These are phyloP conservation scores for Mallotus japonicus DNA, from an alignment of 441 rosid species.

Conservation along the genomic window DNA sequence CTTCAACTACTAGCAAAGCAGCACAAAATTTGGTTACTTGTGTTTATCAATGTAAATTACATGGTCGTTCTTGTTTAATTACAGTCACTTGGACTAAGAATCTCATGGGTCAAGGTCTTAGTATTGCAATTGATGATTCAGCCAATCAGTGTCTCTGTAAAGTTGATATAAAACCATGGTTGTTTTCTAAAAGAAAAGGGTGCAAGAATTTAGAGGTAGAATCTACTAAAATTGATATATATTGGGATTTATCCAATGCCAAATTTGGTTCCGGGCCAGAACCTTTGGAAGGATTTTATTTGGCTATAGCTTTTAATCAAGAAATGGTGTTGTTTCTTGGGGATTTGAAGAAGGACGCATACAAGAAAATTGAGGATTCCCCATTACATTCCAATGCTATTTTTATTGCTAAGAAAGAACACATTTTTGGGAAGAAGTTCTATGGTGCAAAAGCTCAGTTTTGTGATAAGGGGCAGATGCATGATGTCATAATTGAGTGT, in stretches of 20 bases:
- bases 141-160: constrained; percentile 61
- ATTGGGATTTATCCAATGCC: constrained; percentile 75
- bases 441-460: constrained; percentile 75
- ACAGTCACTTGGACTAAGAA: constrained; percentile 86
- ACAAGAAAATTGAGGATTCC: constrained; percentile 50
- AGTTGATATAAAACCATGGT: constrained; percentile 89
- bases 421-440: constrained; percentile 74
- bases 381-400: constrained; percentile 41
- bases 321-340: constrained; percentile 74
- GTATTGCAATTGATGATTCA: constrained; percentile 65
- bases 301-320: constrained; percentile 60
- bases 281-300: constrained; percentile 66
- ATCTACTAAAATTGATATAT: constrained; percentile 53
- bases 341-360: constrained; percentile 77
- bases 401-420: constrained; percentile 71
- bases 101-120: constrained; percentile 83
- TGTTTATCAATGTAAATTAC: constrained; percentile 61
- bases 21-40: constrained; percentile 78
- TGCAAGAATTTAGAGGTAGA: constrained; percentile 59
- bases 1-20: constrained; percentile 46
- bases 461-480: constrained; percentile 54
- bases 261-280: constrained; percentile 87
- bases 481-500: constrained; percentile 74
- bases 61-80: constrained; percentile 58
- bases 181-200: constrained; percentile 90